Percentiles rank a stretch among this genome's conserved stretches.
phyloP scores from a whole-genome alignment of 2,329 filamentous ascomycete genomes.

The Purpureocillium takamizusanense region DNA sequence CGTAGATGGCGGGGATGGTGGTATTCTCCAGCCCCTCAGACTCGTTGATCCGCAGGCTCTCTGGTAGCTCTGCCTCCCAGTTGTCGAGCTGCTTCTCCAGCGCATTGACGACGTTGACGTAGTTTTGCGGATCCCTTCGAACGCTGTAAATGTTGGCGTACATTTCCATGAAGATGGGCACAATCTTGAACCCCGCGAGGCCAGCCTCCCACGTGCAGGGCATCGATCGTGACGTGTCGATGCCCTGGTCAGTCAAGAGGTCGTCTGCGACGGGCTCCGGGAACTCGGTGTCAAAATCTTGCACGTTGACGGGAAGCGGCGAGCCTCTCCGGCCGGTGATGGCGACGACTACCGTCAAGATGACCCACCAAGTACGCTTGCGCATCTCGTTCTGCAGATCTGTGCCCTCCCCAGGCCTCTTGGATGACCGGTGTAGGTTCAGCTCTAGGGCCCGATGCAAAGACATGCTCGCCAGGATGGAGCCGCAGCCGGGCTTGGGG shows the following conservation, averaged over 20 bases:
- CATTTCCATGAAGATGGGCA: constrained; percentile 62
- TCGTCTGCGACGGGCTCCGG: constrained; percentile 66
- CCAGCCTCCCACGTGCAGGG: constrained; percentile 61
- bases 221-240: constrained; percentile 44
- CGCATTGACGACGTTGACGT: constrained; percentile 51
- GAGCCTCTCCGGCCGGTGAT: constrained; percentile 67
- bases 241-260: constrained; percentile 53
- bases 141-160: constrained; percentile 70
- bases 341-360: constrained; percentile 57
- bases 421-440: constrained; percentile 64
- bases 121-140: constrained; percentile 51
- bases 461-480: constrained; percentile 56
- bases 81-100: constrained; percentile 56
- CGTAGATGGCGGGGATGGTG: constrained; percentile 44
- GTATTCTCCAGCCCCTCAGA: constrained; percentile 29
- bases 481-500: constrained; percentile 68
- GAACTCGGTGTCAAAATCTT: constrained; percentile 73
- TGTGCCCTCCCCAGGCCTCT: constrained; percentile 33
- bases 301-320: constrained; percentile 63
- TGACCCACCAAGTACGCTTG: constrained; percentile 69
- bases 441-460: constrained; percentile 64
- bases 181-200: constrained; percentile 55
- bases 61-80: constrained; percentile 57
- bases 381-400: constrained; percentile 65
- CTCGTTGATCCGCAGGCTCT: constrained; percentile 42